Evolutionary conservation across 2,329 filamentous ascomycete genomes (phyloP).

Genomic region (Talaromyces sp.): DNA sequence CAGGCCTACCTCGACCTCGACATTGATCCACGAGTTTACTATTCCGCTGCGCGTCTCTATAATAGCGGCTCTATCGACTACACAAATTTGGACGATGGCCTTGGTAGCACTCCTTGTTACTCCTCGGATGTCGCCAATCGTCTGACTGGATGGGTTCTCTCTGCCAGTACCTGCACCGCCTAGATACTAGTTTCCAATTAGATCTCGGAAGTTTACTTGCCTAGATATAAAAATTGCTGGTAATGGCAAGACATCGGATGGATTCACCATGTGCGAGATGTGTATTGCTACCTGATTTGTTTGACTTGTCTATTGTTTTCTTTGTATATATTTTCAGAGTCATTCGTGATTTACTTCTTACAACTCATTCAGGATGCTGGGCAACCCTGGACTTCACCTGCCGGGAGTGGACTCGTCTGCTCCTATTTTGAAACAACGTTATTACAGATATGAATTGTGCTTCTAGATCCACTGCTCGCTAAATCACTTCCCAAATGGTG

Average conservation of each 20-base stretch:
- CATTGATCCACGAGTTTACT: neutral
- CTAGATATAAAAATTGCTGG: neutral
- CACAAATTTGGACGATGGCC: neutral
- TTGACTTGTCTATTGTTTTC: neutral
- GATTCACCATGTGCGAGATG: neutral
- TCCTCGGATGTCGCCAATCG: neutral
- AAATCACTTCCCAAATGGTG: too few species aligned
- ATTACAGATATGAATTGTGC: too few species aligned
- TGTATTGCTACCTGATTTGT: neutral
- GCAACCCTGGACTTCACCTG: too few species aligned
- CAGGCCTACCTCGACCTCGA: neutral
- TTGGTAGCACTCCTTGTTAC: neutral
- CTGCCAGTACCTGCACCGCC: neutral
- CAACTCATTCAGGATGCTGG: too few species aligned
- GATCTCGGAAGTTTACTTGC: neutral
- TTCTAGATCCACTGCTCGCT: too few species aligned
- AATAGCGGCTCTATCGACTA: neutral
- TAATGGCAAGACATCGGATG: neutral
- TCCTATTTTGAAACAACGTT: too few species aligned
- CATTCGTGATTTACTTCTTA: too few species aligned
- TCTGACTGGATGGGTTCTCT: neutral
- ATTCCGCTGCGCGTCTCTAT: neutral
- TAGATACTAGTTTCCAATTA: neutral
- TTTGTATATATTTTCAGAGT: neutral
- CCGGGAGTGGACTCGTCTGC: too few species aligned